Evolutionary conservation across 441 rosid species (phyloP).

Genomic region (Omphalea diandra): DNA sequence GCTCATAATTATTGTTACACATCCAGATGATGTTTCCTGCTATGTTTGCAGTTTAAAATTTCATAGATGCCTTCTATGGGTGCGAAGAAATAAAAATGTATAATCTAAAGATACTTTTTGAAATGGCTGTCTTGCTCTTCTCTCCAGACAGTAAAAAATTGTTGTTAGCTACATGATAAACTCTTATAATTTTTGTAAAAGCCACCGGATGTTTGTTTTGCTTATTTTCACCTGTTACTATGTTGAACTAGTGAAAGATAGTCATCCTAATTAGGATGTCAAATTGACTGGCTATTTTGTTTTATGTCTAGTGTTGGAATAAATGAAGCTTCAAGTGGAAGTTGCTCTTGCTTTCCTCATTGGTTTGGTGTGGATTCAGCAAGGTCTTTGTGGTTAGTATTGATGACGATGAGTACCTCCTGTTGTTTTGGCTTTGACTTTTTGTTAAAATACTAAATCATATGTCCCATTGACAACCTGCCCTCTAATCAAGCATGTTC

Average conservation of each 20-base stretch:
- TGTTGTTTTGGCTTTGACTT: background rate
- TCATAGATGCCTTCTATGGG: background rate
- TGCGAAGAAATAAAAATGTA: background rate
- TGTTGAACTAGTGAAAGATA: background rate
- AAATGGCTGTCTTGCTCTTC: background rate
- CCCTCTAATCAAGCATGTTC: background rate
- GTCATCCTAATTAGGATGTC: slow-evolving; percentile 13
- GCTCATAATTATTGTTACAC: background rate
- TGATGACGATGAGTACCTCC: slow-evolving; percentile 3
- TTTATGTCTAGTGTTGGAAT: slow-evolving; percentile 33
- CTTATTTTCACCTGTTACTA: background rate
- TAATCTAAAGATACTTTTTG: background rate
- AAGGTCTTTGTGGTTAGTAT: slow-evolving; percentile 62
- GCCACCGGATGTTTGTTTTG: background rate
- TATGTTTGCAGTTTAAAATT: background rate
- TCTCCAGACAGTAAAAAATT: background rate
- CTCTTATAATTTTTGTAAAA: background rate
- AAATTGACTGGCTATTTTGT: slow-evolving; percentile 23
- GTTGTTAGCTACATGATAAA: background rate
- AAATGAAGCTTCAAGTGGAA: slow-evolving; percentile 55
- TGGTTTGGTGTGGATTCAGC: slow-evolving; percentile 50
- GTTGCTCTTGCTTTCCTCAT: slow-evolving; percentile 42
- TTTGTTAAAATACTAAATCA: background rate
- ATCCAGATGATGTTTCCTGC: background rate
- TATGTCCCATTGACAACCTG: background rate